Conservation (phyloP, 768 basidiomycete species). For the Polyporus arcularius region DNA sequence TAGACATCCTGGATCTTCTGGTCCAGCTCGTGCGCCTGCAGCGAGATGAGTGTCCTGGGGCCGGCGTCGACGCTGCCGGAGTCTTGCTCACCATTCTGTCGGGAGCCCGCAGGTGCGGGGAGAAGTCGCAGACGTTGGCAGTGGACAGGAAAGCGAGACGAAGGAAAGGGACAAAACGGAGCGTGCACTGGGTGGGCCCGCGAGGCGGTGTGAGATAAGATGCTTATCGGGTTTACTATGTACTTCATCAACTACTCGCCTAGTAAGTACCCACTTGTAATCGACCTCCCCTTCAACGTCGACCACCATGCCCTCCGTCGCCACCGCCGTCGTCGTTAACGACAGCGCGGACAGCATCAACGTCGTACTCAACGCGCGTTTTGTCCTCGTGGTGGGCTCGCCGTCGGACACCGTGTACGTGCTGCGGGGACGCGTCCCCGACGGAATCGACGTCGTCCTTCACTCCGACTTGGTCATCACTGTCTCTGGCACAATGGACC, state of each 20-base stretch:
- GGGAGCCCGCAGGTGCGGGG: conserved; percentile 21
- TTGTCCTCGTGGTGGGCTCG: conserved; percentile 40
- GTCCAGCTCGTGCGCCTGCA: conserved; percentile 65
- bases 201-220: conserved; percentile 20
- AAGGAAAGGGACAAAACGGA: conserved; percentile 16
- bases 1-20: conserved; percentile 92
- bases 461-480: conserved; percentile 52
- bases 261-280: background rate
- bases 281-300: background rate
- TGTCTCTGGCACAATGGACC: conserved; percentile 55
- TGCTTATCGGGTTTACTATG: conserved; percentile 13
- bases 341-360: conserved; percentile 44
- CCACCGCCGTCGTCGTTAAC: conserved; percentile 36
- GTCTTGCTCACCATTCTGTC: conserved; percentile 24
- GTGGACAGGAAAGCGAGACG: conserved; percentile 2
- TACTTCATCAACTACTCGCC: background rate
- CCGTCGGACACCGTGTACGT: conserved; percentile 32
- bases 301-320: conserved; percentile 25
- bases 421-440: conserved; percentile 37
- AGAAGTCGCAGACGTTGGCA: conserved; percentile 12
- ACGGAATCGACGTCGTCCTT: conserved; percentile 49
- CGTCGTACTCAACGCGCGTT: conserved; percentile 48
- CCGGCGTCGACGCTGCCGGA: background rate
- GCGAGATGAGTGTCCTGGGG: conserved; percentile 7
- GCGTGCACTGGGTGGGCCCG: conserved; percentile 30